phyloP scores from a whole-genome alignment of 805 yeast species.

The Myxozyma lipomycoides region DNA sequence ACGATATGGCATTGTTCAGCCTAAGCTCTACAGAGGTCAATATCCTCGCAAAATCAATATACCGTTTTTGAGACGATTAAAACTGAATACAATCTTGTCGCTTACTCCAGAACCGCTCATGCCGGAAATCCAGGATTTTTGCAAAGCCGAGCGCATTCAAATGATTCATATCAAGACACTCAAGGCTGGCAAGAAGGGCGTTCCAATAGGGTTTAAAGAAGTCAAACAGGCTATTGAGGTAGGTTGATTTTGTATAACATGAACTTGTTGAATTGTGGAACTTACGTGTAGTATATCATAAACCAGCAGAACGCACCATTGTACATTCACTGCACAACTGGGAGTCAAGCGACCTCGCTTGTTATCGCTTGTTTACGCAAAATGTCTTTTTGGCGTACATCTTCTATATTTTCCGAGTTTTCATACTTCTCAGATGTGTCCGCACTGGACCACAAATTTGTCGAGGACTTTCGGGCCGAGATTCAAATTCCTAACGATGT shows the following conservation, averaged over 20 bases:
- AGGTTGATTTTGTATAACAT: neutral
- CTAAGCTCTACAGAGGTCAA: conserved; percentile 74
- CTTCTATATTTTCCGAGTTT: conserved; percentile 83
- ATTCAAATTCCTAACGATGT: conserved; percentile 51
- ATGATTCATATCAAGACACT: conserved; percentile 47
- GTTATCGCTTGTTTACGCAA: conserved; percentile 83
- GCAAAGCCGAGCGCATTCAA: conserved; percentile 50
- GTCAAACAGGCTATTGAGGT: conserved; percentile 54
- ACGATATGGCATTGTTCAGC: conserved; percentile 67
- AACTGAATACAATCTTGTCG: conserved; percentile 68
- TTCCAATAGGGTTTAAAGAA: conserved; percentile 67
- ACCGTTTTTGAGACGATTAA: conserved; percentile 60
- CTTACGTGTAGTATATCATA: conserved; percentile 45
- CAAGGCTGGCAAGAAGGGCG: conserved; percentile 55
- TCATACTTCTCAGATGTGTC: conserved; percentile 69
- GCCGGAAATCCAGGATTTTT: conserved; percentile 50
- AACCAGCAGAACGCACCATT: conserved; percentile 62
- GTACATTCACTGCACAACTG: conserved; percentile 83
- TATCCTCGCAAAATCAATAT: conserved; percentile 76
- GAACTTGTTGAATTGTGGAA: too few species aligned
- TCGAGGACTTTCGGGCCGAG: conserved; percentile 71
- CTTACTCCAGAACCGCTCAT: conserved; percentile 72
- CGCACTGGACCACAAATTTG: conserved; percentile 78
- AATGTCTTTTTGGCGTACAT: conserved; percentile 80
- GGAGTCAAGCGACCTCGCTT: conserved; percentile 80